Base-by-base conservation (phyloP, 306 rosid genomes). In the Prosopis cineraria region DNA sequence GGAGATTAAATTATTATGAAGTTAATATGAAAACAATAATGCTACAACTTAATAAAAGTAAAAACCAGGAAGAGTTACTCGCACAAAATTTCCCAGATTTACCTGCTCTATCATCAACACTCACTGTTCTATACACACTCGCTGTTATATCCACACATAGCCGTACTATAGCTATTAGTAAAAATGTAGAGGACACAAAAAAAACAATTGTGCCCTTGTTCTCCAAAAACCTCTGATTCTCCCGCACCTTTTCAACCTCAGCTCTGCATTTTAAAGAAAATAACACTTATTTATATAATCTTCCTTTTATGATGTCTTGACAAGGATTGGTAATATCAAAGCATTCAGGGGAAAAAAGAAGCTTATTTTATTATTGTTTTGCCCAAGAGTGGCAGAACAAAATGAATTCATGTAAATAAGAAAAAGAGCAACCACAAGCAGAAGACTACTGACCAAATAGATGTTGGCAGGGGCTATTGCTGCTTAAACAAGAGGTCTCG, bases 191-290 rank as follows among this genome's bases (percentile, higher is more conserved):
- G 72, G 98, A 90, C 47, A 92, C 56, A 39, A 84, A 30, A 82
- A 95, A 89, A 58, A 91, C 83, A 29, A 85, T 31, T 5, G 84
- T 60, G 50, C 91, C 87, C 90, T 95, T 91, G 79, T 89, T 88
- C 81, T 95, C 99, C 81, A 95, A 72, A 43, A 70, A 86, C 22
- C 41, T 59, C 77, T 95, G 98, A 75, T 87, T 91, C 87, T 85
- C 85, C 73, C 79, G 76, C 29, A 92, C 91, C 84, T 65, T 80
- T 60, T 89, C 90, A 72, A 95, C 87, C 83, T 95, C 96, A 14
- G 80, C 87, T 76, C 98, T 95, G 97, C 86, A 84, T 79, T 65
- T 64, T 4, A 7, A 10, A 14, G 10, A 31, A n/a, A n/a, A n/a
- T n/a, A n/a, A n/a, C n/a, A n/a, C n/a, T n/a, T n/a, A n/a, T n/a